Evolutionary conservation across 352 stramenopile species (phyloP).

Genomic region (Phytophthora vignae): DNA sequence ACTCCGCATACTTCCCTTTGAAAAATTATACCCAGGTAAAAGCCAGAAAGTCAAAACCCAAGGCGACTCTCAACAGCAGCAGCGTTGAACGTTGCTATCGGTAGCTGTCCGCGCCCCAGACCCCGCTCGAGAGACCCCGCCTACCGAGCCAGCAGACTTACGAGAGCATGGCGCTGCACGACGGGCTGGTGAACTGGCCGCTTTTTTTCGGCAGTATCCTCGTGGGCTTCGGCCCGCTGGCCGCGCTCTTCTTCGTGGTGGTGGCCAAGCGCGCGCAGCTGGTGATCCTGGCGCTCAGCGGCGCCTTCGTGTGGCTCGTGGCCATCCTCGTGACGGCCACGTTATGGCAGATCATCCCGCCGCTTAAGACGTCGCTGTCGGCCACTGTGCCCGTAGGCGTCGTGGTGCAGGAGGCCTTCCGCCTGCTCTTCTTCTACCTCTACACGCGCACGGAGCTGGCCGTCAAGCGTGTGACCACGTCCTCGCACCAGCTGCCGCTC

Average conservation of each 20-base stretch:
- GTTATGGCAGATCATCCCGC: conserved; percentile 80
- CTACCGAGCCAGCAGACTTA: background rate
- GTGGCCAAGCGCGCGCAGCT: conserved; percentile 84
- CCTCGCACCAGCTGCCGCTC: conserved; percentile 80
- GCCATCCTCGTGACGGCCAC: conserved; percentile 80
- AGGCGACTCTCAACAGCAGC: background rate
- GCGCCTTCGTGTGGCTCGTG: conserved; percentile 86
- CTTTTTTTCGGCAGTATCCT: conserved; percentile 88
- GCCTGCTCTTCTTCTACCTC: conserved; percentile 74
- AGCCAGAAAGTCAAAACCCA: background rate
- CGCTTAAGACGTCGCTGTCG: conserved; percentile 75
- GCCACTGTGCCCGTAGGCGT: conserved; percentile 79
- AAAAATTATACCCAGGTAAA: background rate
- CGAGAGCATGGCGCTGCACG: conserved; percentile 66
- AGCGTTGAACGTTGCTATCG: background rate
- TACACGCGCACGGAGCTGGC: conserved; percentile 81
- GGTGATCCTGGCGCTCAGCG: conserved; percentile 82
- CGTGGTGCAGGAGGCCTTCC: conserved; percentile 76
- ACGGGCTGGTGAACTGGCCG: conserved; percentile 83
- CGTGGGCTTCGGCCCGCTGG: conserved; percentile 75
- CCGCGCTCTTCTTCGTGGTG: conserved; percentile 82
- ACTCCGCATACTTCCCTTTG: background rate
- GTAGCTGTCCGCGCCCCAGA: background rate
- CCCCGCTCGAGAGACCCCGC: background rate
- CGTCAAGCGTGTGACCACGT: conserved; percentile 80